phyloP scores from a whole-genome alignment of 2,329 filamentous ascomycete species.

The Albophoma yamanashiensis region DNA sequence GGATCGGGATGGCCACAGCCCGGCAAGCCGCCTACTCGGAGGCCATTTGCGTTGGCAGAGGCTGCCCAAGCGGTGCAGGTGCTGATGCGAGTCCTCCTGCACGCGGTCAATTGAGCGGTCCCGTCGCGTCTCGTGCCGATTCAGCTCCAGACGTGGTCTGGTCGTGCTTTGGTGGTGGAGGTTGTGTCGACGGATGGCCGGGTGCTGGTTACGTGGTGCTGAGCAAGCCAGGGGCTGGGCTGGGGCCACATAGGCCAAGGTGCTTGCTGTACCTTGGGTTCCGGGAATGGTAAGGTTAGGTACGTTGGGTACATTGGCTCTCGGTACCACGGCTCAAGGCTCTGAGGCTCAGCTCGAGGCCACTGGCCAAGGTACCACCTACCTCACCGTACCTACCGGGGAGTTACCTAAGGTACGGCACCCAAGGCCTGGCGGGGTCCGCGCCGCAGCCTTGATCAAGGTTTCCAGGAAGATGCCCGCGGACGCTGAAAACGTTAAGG shows the following conservation, averaged over 20 bases:
- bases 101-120: background rate
- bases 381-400: too few species aligned
- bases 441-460: too few species aligned
- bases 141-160: background rate
- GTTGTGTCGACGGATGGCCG: background rate
- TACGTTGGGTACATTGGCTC: background rate
- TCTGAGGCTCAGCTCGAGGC: background rate
- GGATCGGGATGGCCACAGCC: conserved; percentile 1
- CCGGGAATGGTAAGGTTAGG: background rate
- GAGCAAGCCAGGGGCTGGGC: background rate
- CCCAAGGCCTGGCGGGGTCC: too few species aligned
- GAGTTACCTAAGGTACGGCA: too few species aligned
- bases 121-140: background rate
- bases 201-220: background rate
- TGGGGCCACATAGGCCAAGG: background rate
- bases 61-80: background rate
- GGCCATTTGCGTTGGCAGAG: background rate
- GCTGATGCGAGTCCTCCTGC: background rate
- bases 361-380: background rate
- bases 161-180: background rate
- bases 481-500: too few species aligned
- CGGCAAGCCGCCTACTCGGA: background rate
- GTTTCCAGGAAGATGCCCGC: too few species aligned
- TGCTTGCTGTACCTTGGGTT: background rate
- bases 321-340: background rate